Conservation (phyloP, 129 eudicot species). For the Logfia minima region DNA sequence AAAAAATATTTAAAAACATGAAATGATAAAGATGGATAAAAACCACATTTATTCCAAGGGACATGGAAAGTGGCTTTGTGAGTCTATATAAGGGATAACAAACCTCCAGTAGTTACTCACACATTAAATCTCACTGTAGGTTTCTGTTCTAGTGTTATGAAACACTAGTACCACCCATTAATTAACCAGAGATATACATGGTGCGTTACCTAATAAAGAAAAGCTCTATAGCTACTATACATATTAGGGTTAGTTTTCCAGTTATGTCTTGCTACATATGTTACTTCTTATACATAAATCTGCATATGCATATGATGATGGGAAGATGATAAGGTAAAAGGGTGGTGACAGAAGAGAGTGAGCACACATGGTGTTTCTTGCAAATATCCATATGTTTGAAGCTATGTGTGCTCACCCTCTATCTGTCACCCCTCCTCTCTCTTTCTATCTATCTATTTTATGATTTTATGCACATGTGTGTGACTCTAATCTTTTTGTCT, state of each 20-base stretch:
- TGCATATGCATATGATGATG: not conserved
- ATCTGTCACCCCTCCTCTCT: slow-evolving; percentile 61
- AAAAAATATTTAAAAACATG: slow-evolving; percentile 1
- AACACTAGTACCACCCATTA: slow-evolving; percentile 33
- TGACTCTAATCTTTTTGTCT: not conserved
- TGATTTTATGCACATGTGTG: not conserved
- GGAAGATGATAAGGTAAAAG: slow-evolving; percentile 38
- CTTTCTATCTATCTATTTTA: not conserved
- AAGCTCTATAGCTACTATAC: not conserved
- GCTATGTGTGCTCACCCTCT: slow-evolving; percentile 89
- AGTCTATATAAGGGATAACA: slow-evolving; percentile 52
- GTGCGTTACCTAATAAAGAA: slow-evolving; percentile 12
- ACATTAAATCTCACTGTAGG: slow-evolving; percentile 28
- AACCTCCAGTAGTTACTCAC: slow-evolving; percentile 33
- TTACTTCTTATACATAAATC: not conserved
- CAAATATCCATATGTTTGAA: slow-evolving; percentile 51
- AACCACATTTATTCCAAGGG: slow-evolving; percentile 56
- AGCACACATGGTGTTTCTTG: slow-evolving; percentile 86
- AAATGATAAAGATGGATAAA: slow-evolving; percentile 29
- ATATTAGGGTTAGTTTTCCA: slow-evolving; percentile 26
- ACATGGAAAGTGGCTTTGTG: slow-evolving; percentile 33
- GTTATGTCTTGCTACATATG: not conserved
- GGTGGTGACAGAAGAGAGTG: slow-evolving; percentile 99
- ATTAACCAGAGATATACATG: slow-evolving; percentile 1
- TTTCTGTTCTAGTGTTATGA: slow-evolving; percentile 32